Evolutionary conservation across 2,329 filamentous ascomycete genomes (phyloP).

Genomic region (Cladophialophora carrionii): DNA sequence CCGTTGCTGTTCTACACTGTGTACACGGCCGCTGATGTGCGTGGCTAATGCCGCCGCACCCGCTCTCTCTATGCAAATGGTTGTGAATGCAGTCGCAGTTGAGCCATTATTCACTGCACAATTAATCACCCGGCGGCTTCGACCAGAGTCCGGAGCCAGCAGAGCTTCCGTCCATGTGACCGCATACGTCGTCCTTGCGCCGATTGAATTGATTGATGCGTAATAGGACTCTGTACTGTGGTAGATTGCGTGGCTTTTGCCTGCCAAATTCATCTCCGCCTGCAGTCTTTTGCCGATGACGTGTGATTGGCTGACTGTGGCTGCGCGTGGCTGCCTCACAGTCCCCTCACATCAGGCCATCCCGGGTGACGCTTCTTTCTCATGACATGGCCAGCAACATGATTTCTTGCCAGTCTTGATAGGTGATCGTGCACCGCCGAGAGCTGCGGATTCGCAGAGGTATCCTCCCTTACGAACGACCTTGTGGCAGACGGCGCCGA

Average conservation of each 20-base stretch:
- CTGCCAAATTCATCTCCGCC: not conserved
- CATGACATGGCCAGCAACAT: not conserved
- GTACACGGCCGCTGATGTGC: not conserved
- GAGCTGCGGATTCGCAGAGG: not conserved
- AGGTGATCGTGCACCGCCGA: not conserved
- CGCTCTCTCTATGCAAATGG: not conserved
- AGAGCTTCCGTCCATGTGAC: not conserved
- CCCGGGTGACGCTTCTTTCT: not conserved
- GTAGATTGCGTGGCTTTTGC: too few species aligned
- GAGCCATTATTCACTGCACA: not conserved
- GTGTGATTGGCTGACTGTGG: not conserved
- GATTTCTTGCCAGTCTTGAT: not conserved
- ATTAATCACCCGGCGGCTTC: not conserved
- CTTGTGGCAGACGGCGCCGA: not conserved
- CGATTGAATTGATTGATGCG: not conserved
- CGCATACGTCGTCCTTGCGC: not conserved
- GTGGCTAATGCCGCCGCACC: not conserved
- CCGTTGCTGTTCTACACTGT: not conserved
- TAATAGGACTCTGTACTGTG: too few species aligned
- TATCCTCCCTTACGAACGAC: not conserved
- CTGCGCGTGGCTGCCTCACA: not conserved
- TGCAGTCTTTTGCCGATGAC: not conserved
- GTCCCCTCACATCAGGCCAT: not conserved
- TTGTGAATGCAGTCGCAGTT: not conserved
- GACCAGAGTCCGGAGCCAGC: not conserved